These are phyloP conservation scores for Medicago ruthenica DNA, from an alignment of 306 rosid genomes.

Conservation along the genomic window DNA sequence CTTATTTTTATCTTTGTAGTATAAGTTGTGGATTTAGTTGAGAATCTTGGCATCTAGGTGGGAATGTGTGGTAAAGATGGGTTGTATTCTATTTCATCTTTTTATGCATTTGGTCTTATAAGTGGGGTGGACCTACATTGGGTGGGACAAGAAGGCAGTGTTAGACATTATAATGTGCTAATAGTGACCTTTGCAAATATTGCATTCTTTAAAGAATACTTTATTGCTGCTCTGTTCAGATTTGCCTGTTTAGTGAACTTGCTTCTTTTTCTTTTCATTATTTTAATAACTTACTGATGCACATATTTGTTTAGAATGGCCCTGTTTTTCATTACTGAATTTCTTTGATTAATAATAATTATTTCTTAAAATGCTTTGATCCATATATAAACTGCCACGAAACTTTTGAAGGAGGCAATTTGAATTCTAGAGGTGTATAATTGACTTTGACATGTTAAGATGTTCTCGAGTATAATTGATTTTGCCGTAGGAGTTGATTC, in stretches of 20 bases:
- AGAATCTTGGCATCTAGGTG: conserved; percentile 48
- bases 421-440: too few species aligned
- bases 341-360: neutral
- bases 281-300: neutral
- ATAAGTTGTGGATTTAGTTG: conserved; percentile 49
- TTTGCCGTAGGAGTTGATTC: too few species aligned
- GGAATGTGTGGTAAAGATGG: conserved; percentile 59
- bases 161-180: conserved; percentile 42
- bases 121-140: conserved; percentile 66
- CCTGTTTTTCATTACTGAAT: conserved; percentile 19
- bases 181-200: conserved; percentile 54
- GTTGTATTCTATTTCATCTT: conserved; percentile 67
- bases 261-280: conserved; percentile 38
- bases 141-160: conserved; percentile 57
- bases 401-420: too few species aligned
- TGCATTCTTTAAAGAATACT: conserved; percentile 54
- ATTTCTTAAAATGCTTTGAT: neutral
- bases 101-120: conserved; percentile 61
- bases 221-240: conserved; percentile 45
- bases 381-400: neutral
- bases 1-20: conserved; percentile 43
- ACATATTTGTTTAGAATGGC: conserved; percentile 3
- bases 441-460: too few species aligned
- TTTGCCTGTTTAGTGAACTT: conserved; percentile 45
- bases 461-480: too few species aligned